Conservation (phyloP, 768 basidiomycete genomes). For the Mycena olivaceomarginata region DNA sequence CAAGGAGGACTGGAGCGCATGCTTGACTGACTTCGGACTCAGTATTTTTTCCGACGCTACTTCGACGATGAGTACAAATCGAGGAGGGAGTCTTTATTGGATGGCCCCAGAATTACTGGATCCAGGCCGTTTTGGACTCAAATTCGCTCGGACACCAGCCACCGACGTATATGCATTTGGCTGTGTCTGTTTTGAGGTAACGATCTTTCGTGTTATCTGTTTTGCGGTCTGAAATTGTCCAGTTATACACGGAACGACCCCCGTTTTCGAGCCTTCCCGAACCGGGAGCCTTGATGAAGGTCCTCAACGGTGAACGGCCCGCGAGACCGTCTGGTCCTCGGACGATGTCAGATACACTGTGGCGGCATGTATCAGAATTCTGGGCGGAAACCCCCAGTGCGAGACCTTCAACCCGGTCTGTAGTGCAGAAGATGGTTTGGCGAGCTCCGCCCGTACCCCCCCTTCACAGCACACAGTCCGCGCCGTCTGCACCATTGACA, state of each 20-base stretch:
- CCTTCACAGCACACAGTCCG: no score
- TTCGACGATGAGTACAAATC: slow-evolving; percentile 50
- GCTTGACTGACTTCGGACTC: slow-evolving; percentile 59
- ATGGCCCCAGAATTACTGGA: slow-evolving; percentile 59
- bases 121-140: slow-evolving; percentile 51
- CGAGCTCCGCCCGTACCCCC: not conserved
- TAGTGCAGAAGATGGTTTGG: not conserved
- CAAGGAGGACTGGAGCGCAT: slow-evolving; percentile 54
- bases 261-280: slow-evolving; percentile 24
- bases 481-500: no score
- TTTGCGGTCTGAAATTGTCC: not conserved
- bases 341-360: slow-evolving; percentile 12
- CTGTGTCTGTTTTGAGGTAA: slow-evolving; percentile 57
- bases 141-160: slow-evolving; percentile 49
- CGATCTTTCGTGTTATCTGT: not conserved
- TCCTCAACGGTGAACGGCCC: slow-evolving; percentile 17
- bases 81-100: slow-evolving; percentile 54
- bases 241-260: slow-evolving; percentile 34
- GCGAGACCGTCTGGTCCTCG: slow-evolving; percentile 8
- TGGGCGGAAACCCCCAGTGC: not conserved
- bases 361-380: not conserved
- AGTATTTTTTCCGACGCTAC: slow-evolving; percentile 55
- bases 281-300: slow-evolving; percentile 10
- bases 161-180: slow-evolving; percentile 59
- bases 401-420: not conserved